These are phyloP conservation scores for Dictyostelium citrinum DNA, from an alignment of 78 protist genomes.

Conservation along the genomic window DNA sequence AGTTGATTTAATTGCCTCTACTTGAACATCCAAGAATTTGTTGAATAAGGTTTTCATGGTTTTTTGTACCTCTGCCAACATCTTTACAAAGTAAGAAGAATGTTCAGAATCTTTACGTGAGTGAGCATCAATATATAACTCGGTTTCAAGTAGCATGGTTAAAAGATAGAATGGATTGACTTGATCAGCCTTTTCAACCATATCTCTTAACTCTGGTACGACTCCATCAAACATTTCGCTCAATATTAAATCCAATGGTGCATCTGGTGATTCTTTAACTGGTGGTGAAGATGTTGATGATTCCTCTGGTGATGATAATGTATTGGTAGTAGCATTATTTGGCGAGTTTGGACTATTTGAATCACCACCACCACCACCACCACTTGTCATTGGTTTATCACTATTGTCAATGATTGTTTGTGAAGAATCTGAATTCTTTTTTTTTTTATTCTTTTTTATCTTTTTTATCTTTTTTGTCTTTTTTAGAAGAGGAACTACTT, in stretches of 20 bases:
- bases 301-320: too few relatives aligned
- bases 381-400: neutral
- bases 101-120: neutral
- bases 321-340: too few relatives aligned
- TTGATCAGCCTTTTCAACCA: slow-evolving; percentile 62
- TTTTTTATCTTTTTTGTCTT: neutral
- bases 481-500: neutral
- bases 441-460: neutral
- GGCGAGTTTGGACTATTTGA: neutral
- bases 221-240: slow-evolving; percentile 52
- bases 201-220: slow-evolving; percentile 12
- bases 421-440: neutral
- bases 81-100: slow-evolving; percentile 29
- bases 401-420: neutral
- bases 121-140: slow-evolving; percentile 17
- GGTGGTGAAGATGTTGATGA: neutral
- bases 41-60: slow-evolving; percentile 60
- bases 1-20: slow-evolving; percentile 48
- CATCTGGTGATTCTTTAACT: neutral
- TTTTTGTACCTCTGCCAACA: slow-evolving; percentile 56
- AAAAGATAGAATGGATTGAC: slow-evolving; percentile 67
- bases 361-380: too few relatives aligned
- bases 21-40: slow-evolving; percentile 66
- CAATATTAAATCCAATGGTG: slow-evolving; percentile 34
- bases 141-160: slow-evolving; percentile 45